These are phyloP conservation scores for Boletus bicolor DNA, from an alignment of 768 basidiomycete genomes.

Conservation along the genomic window DNA sequence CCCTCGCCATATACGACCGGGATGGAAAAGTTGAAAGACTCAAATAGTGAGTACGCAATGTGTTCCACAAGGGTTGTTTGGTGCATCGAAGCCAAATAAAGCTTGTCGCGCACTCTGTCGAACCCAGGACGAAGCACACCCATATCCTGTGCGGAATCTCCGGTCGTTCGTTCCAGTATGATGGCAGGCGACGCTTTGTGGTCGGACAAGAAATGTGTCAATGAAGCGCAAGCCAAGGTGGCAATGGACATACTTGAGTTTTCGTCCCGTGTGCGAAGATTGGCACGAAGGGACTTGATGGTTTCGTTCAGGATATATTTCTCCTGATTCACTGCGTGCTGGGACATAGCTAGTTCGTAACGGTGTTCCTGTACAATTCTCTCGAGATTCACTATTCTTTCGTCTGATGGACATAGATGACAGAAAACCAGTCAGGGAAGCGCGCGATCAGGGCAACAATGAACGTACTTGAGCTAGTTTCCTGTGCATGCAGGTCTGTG, in stretches of 20 bases:
- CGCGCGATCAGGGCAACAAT: background rate
- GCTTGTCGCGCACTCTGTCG: no score
- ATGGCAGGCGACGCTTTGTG: no score
- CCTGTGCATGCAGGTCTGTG: background rate
- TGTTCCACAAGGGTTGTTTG: slow-evolving; percentile 2
- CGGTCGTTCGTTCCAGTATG: no score
- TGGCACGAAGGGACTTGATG: no score
- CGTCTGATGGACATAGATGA: no score
- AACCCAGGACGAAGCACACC: background rate
- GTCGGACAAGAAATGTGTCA: background rate
- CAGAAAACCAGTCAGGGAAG: background rate
- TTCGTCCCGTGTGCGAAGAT: no score
- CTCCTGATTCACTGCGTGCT: background rate
- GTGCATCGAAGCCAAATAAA: no score
- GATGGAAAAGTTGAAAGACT: slow-evolving; percentile 1
- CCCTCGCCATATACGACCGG: slow-evolving; percentile 9
- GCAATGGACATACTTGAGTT: background rate
- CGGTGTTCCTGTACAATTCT: background rate
- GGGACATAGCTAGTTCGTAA: background rate
- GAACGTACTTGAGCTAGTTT: background rate
- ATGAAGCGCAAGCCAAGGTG: background rate
- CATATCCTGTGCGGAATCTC: no score
- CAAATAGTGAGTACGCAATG: slow-evolving; percentile 7
- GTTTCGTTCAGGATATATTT: no score
- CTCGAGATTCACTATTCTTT: background rate